These are phyloP conservation scores for Penicillium pancosmium DNA, from an alignment of 495 filamentous ascomycete species.

Conservation along the genomic window DNA sequence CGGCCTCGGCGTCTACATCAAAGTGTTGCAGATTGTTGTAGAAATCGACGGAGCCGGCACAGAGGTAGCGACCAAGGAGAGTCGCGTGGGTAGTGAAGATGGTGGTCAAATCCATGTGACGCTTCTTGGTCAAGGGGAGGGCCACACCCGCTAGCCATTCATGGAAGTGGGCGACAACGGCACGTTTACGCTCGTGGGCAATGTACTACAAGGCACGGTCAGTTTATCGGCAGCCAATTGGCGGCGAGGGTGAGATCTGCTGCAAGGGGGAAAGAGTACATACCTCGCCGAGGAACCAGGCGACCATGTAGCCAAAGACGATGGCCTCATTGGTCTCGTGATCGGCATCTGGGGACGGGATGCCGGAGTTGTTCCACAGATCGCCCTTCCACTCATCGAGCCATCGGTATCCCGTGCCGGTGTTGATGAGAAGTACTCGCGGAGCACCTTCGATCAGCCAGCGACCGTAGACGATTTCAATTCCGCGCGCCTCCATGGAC, in stretches of 20 bases:
- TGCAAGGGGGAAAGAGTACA: slow-evolving; percentile 18
- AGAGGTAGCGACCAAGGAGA: slow-evolving; percentile 91
- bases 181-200: slow-evolving; percentile 83
- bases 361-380: slow-evolving; percentile 89
- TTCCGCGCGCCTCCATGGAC: slow-evolving; percentile 88
- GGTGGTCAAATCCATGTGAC: slow-evolving; percentile 94
- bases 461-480: slow-evolving; percentile 87
- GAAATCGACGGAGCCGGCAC: slow-evolving; percentile 96
- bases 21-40: slow-evolving; percentile 99
- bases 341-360: slow-evolving; percentile 87
- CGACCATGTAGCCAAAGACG: slow-evolving; percentile 95
- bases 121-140: slow-evolving; percentile 86
- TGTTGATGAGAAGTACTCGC: slow-evolving; percentile 91
- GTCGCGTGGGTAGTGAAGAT: slow-evolving; percentile 99
- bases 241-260: too few species aligned
- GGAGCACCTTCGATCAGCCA: slow-evolving; percentile 98
- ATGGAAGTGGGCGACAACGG: slow-evolving; percentile 97
- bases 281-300: slow-evolving; percentile 98
- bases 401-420: slow-evolving; percentile 85
- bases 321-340: slow-evolving; percentile 97
- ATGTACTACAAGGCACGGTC: slow-evolving; percentile 66
- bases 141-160: slow-evolving; percentile 99
- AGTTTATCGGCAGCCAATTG: background rate
- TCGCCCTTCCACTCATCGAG: slow-evolving; percentile 97
- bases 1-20: slow-evolving; percentile 94